phyloP scores from a whole-genome alignment of 2,329 filamentous ascomycete genomes.

The Fusarium avenaceum region DNA sequence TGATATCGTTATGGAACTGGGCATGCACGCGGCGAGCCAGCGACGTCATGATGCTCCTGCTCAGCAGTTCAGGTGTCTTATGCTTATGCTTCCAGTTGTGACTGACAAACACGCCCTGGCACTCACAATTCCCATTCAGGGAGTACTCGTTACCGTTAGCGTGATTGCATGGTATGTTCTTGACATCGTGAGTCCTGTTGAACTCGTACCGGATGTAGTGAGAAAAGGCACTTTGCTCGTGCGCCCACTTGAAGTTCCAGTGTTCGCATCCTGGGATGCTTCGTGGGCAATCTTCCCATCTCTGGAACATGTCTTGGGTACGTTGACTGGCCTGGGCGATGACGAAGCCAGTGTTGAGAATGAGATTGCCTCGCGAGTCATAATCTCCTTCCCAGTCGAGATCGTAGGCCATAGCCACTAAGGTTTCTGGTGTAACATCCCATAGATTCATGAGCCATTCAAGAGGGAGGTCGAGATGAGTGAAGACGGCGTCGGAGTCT shows the following conservation, averaged over 20 bases:
- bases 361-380: constrained; percentile 49
- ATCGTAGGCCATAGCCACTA: constrained; percentile 62
- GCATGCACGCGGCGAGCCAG: constrained; percentile 16
- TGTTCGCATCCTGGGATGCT: constrained; percentile 14
- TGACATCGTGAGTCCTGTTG: constrained; percentile 12
- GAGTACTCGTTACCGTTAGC: constrained; percentile 21
- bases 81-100: constrained; percentile 29
- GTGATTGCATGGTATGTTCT: constrained; percentile 17
- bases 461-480: constrained; percentile 59
- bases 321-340: constrained; percentile 43
- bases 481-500: constrained; percentile 62
- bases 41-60: constrained; percentile 27
- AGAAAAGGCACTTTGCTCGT: constrained; percentile 22
- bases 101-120: constrained; percentile 15
- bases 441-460: constrained; percentile 64
- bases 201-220: constrained; percentile 27
- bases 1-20: constrained; percentile 13
- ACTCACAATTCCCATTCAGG: not conserved
- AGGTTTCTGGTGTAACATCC: constrained; percentile 56
- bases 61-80: constrained; percentile 20
- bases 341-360: constrained; percentile 45
- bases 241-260: constrained; percentile 20
- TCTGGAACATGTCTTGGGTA: constrained; percentile 41
- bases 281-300: constrained; percentile 30
- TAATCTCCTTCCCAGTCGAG: constrained; percentile 56